Base-by-base conservation (phyloP, 2,329 filamentous ascomycete genomes). In the Microdochium nivale region DNA sequence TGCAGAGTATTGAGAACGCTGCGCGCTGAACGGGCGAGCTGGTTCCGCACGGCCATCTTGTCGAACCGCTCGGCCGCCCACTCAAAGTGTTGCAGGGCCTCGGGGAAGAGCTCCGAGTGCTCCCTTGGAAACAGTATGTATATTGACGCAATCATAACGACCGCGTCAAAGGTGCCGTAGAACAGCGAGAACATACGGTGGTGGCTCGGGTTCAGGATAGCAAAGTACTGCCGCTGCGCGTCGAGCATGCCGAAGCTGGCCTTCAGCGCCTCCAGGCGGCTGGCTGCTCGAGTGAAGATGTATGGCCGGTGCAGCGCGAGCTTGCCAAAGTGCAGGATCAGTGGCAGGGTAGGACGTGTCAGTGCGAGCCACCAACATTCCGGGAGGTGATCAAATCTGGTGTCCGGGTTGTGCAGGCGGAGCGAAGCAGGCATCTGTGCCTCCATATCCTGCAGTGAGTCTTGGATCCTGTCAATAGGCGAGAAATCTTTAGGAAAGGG, bases 111-210 rank as follows among this genome's bases (percentile, higher is more conserved):
- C 25, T 78, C 75, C 2, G 65, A 60, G 51, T 81, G 75, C 57
- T 83, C 79, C 23, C 67, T 69, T 1, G 81, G 80, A 54, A 82
- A 82, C 9, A 84, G 61, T 32, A 84, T 83, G 60, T 79, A 83
- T 30, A 84, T 77, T 19, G 79, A 76, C 0, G 81, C 77, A 50
- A 83, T 71, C 51, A 84, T 70, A 16, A 84, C 78, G 21, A 83
- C 76, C 14, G 81, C 81, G 58, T 85, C 81, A 53, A 85, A 84
- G 7, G 79, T 83, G 50, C 79, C 79, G 50, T 82, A 83, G 61
- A 84, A 83, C 3, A 84, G 68, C 16, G 75, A 70, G 56, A 80
- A 80, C 59, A 73, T 73, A 56, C 73, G 74, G 57, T 77, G 83
- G 49, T 80, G 75, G 43, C 76, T 70, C 16, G 74, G 71, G 19